Base-by-base conservation (phyloP, 1,284 basidiomycete species). In the Vanrija sp. region DNA sequence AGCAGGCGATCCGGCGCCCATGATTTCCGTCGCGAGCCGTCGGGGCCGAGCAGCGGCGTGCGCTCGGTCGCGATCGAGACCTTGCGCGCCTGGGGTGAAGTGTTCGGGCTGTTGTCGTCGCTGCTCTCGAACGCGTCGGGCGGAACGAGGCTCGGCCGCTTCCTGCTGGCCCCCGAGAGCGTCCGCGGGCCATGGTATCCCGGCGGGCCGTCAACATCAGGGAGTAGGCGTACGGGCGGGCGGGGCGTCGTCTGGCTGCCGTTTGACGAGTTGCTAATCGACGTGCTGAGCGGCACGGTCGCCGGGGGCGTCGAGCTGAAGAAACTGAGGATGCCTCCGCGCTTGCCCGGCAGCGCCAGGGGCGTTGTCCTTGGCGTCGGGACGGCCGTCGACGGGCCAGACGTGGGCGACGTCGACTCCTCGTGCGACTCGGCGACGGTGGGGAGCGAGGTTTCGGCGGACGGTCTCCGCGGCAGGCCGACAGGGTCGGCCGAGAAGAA, bases 401-500 rank as follows among this genome's bases (percentile, higher is more conserved):
- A 14, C 7, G 48, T 39, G 31, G 46, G 49, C 27, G 52, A 49
- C 22, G 53, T 45, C 16, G 41, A 23, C 41, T 16, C 18, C 47
- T 54, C 51, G 48, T 35, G 24, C 23, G 36, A 16, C 41, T 60
- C 51, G 45, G 41, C 20, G 47, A 59, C 42, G 45, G 53, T 42
- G 41, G 49, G 43, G 41, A 51, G 45, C 41, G 46, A 31, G 37
- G 19, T 52, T 51, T 57, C 41, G 24, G 50, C 31, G 48, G 48
- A 23, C 23, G 52, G 25, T 43, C 45, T 23, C 24, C 42, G 45
- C 41, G 25, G n/a, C 27, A 49, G 31, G 36, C 35, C 31, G 12
- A 49, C 56, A 8, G 47, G 49, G 47, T 60, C 60, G 25, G 24
- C 44, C 6, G 41, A 44, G 49, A 52, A 60, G 49, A 63, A 51